These are phyloP conservation scores for Penicillium antarcticum DNA, from an alignment of 495 filamentous ascomycete species.

Conservation along the genomic window DNA sequence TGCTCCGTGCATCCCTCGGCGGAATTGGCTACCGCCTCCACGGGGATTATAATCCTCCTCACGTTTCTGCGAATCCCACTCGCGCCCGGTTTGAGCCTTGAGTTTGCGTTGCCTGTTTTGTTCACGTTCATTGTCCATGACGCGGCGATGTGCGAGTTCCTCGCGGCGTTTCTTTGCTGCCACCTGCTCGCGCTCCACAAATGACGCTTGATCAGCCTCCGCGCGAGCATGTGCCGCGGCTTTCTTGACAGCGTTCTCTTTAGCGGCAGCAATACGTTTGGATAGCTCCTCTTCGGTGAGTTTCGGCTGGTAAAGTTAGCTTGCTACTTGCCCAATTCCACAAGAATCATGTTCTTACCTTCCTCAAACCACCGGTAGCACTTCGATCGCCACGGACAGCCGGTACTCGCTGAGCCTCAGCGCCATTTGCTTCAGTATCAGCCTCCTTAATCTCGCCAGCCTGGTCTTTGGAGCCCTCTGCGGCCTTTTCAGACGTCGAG, in stretches of 20 bases:
- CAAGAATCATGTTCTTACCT: constrained; percentile 23
- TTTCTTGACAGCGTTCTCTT: constrained; percentile 53
- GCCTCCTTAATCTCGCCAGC: constrained; percentile 12
- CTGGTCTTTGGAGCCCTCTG: constrained; percentile 23
- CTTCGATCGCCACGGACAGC: constrained; percentile 68
- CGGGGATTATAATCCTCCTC: constrained; percentile 56
- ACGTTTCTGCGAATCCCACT: constrained; percentile 75
- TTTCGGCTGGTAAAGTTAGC: constrained; percentile 45
- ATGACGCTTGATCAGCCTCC: constrained; percentile 65
- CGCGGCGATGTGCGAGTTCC: constrained; percentile 53
- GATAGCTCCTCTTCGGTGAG: constrained; percentile 67
- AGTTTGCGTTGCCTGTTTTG: constrained; percentile 70
- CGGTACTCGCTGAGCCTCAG: constrained; percentile 36
- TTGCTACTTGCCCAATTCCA: neutral
- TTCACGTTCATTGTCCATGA: constrained; percentile 69
- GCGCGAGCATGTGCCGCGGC: constrained; percentile 61
- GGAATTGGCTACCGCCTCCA: constrained; percentile 42
- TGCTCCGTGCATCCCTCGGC: constrained; percentile 61
- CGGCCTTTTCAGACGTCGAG: constrained; percentile 14
- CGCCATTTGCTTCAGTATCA: constrained; percentile 17
- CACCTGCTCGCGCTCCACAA: constrained; percentile 61
- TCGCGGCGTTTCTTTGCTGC: constrained; percentile 51
- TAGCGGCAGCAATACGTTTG: constrained; percentile 56
- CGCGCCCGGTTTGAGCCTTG: constrained; percentile 59
- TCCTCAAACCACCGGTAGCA: constrained; percentile 61